These are phyloP conservation scores for Sanghuangporus weigelae DNA, from an alignment of 1,284 basidiomycete species.

Conservation along the genomic window DNA sequence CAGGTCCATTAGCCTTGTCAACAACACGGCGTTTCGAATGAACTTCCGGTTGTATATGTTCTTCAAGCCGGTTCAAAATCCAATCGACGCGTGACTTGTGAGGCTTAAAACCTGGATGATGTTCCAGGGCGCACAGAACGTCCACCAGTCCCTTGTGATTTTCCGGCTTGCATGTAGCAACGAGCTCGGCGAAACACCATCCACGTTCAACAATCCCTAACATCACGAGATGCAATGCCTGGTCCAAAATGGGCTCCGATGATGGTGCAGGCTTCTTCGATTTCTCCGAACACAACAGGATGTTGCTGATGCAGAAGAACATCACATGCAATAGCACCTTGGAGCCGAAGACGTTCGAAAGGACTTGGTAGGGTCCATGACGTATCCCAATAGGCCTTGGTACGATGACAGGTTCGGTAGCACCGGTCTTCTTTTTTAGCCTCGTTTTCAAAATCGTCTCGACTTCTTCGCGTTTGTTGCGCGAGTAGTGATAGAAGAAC, in stretches of 20 bases:
- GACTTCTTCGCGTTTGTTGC: conserved; percentile 95
- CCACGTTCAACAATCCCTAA: conserved; percentile 71
- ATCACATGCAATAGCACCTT: conserved; percentile 70
- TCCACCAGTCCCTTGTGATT: conserved; percentile 62
- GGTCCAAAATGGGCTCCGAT: conserved; percentile 86
- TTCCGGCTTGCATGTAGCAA: conserved; percentile 50
- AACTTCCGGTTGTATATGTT: conserved; percentile 52
- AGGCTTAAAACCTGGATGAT: conserved; percentile 64
- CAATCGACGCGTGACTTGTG: conserved; percentile 70
- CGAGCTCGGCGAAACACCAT: conserved; percentile 53
- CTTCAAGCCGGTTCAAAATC: conserved; percentile 62
- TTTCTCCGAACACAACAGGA: conserved; percentile 55
- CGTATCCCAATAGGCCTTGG: conserved; percentile 65
- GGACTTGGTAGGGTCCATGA: conserved; percentile 59
- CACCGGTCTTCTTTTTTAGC: conserved; percentile 60
- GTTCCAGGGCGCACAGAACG: conserved; percentile 71
- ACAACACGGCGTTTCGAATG: conserved; percentile 41
- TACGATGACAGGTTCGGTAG: conserved; percentile 65
- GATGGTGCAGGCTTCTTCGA: conserved; percentile 58
- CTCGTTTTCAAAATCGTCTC: conserved; percentile 73
- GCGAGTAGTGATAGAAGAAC: conserved; percentile 94
- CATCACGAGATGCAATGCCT: conserved; percentile 82
- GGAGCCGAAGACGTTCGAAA: conserved; percentile 59
- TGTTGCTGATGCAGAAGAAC: conserved; percentile 72
- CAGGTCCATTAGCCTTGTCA: conserved; percentile 30